Evolutionary conservation across 495 filamentous ascomycete species (phyloP), one percentile per base, ranked within the genome.

Genomic region (Neurospora sp.): DNA sequence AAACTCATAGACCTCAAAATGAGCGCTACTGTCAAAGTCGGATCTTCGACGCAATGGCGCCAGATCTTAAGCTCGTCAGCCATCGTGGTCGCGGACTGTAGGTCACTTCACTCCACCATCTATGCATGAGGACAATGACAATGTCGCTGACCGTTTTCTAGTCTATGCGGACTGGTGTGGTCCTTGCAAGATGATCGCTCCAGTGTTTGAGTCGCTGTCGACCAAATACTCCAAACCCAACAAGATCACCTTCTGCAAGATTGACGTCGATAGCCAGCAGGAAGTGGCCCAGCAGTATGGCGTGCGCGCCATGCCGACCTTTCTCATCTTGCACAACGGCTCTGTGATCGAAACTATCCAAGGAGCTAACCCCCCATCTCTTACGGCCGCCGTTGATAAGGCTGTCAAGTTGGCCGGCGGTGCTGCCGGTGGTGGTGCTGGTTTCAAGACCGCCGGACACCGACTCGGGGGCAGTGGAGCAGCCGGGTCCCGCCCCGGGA

Each of bases 301-400:
- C 70, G 85, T 91, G 45, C 77, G 80, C 75, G 90, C 90, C 37
- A 90, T 93, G 87, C 94, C 94, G 1, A 97, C 94, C 68, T 97
- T 98, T 84, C 86, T 97, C 72, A 86, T 97, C 74, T 91, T 98
- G 84, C 91, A 94, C 81, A 88, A 89, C 76, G 89, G 91, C 73
- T 84, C 87, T 72, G 88, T 91, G 70, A 87, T 89, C 72, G 85
- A 91, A 61, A 93, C 90, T 39, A 88, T 98, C 72, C 85, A 86
- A 73, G 96, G 96, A 78, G 94, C 94, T 39, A 89, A 97, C 82
- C 87, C 88, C 1, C 83, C 87, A 18, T 88, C 90, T 73, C 87
- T 99, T 22, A 91, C 88, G 74, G 85, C 89, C 70, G 91, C 90
- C 1, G 89, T 98, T 74, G 90, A 91, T 73, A 91, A 91, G 80